phyloP scores from a whole-genome alignment of 768 basidiomycete species.

The Leccinum disarticulatum region DNA sequence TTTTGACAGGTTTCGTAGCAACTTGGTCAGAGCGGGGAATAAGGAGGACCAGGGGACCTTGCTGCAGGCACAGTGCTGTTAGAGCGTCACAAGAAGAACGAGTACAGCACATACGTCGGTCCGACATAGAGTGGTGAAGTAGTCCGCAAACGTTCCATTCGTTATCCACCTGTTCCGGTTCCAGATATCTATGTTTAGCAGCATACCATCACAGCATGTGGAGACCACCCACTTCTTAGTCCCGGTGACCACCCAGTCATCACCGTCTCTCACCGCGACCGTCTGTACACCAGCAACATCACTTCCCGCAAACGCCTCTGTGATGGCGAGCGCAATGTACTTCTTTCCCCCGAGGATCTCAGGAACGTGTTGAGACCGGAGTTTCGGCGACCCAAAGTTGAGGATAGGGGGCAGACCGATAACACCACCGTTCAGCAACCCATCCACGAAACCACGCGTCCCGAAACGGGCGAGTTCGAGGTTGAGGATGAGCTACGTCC shows the following conservation, averaged over 20 bases:
- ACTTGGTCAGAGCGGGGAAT: slow-evolving; percentile 71
- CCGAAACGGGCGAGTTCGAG: slow-evolving; percentile 82
- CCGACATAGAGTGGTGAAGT: slow-evolving; percentile 76
- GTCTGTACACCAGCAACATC: slow-evolving; percentile 85
- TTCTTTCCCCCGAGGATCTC: slow-evolving; percentile 78
- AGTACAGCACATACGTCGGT: slow-evolving; percentile 50
- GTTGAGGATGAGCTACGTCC: slow-evolving; percentile 65
- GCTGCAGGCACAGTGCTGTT: slow-evolving; percentile 34
- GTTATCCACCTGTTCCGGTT: slow-evolving; percentile 73
- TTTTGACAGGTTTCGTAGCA: slow-evolving; percentile 88
- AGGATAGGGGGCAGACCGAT: slow-evolving; percentile 89
- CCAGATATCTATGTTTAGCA: background rate
- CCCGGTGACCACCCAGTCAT: slow-evolving; percentile 85
- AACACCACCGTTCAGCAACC: slow-evolving; percentile 75
- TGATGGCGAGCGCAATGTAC: slow-evolving; percentile 87
- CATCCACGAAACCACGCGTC: slow-evolving; percentile 86
- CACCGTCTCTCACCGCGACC: slow-evolving; percentile 81
- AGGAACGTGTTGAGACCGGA: slow-evolving; percentile 68
- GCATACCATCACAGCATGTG: background rate
- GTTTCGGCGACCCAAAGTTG: slow-evolving; percentile 80
- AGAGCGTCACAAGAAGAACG: slow-evolving; percentile 1
- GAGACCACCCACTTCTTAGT: slow-evolving; percentile 74
- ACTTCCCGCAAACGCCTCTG: slow-evolving; percentile 91
- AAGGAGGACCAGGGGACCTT: slow-evolving; percentile 74
- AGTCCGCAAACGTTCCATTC: slow-evolving; percentile 83